Conservation (phyloP, 352 stramenopile species). For the Phytophthora nicotianae region DNA sequence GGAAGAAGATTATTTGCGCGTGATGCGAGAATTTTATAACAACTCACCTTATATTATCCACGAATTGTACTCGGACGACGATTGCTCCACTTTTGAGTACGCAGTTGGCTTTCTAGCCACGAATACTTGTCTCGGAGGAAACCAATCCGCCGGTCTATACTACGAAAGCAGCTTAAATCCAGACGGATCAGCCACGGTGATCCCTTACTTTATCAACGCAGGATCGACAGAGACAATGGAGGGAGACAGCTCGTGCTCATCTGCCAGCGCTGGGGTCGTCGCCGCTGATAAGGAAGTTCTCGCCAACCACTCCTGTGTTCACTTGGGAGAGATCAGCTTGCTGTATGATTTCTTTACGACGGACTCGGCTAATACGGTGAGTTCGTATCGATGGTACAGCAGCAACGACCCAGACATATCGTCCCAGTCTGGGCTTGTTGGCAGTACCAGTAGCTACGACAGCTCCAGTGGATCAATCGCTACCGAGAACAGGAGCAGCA, state of each 20-base stretch:
- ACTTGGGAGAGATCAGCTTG: not conserved
- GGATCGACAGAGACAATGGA: not conserved
- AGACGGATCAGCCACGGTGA: not conserved
- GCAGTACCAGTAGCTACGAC: not conserved
- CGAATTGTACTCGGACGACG: conserved; percentile 5
- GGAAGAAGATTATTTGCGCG: conserved; percentile 10
- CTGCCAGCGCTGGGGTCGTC: not conserved
- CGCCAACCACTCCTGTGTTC: not conserved
- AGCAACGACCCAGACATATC: not conserved
- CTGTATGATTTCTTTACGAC: not conserved
- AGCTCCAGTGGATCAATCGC: not conserved
- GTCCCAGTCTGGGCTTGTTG: no score
- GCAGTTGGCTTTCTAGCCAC: conserved; percentile 12
- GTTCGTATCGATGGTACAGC: conserved; percentile 2
- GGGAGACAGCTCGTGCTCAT: not conserved
- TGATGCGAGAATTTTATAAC: conserved; percentile 14
- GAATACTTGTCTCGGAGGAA: not conserved
- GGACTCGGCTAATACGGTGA: not conserved
- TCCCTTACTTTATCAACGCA: not conserved
- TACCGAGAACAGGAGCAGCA: not conserved
- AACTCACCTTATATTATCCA: conserved; percentile 16
- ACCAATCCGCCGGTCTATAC: not conserved
- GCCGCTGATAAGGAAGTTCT: not conserved
- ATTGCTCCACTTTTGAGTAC: conserved; percentile 11
- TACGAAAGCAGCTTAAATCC: not conserved